These are phyloP conservation scores for Tillandsia leiboldiana DNA, from an alignment of 176 grass and related monocot species.

Conservation along the genomic window DNA sequence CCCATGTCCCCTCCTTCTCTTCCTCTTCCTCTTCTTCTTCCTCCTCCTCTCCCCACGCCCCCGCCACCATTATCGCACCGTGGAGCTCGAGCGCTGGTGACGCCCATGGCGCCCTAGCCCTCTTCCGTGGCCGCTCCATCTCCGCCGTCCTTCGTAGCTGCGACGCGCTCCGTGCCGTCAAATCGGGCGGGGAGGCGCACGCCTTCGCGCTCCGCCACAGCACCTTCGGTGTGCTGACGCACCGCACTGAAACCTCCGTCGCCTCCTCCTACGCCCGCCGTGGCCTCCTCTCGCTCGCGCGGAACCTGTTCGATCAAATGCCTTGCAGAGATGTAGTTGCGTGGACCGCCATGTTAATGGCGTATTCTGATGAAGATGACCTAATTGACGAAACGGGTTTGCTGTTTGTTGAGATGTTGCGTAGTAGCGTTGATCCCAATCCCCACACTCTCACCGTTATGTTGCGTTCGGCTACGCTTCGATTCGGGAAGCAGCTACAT, in stretches of 20 bases:
- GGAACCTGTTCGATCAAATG: slow-evolving; percentile 38
- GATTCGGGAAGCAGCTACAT: slow-evolving; percentile 33
- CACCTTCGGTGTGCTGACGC: neutral
- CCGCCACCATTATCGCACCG: neutral
- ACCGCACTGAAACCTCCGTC: slow-evolving; percentile 13
- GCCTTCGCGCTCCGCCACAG: slow-evolving; percentile 25
- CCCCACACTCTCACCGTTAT: slow-evolving; percentile 24
- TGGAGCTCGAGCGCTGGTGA: slow-evolving; percentile 2
- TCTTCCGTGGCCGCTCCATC: slow-evolving; percentile 22
- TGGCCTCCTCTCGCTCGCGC: slow-evolving; percentile 3
- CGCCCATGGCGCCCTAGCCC: slow-evolving; percentile 8
- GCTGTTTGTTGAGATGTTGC: slow-evolving; percentile 27
- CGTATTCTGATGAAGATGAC: slow-evolving; percentile 23
- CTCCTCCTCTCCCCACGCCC: neutral
- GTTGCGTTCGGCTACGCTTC: slow-evolving; percentile 10
- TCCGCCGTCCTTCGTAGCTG: slow-evolving; percentile 22
- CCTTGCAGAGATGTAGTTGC: slow-evolving; percentile 30
- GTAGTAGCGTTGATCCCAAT: slow-evolving; percentile 15
- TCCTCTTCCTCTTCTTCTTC: neutral
- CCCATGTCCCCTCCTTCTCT: neutral
- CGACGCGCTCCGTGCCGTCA: slow-evolving; percentile 15
- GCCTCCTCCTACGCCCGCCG: slow-evolving; percentile 27
- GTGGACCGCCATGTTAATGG: slow-evolving; percentile 33
- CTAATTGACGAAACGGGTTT: neutral
- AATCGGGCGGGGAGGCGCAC: slow-evolving; percentile 30